Conservation (phyloP, 768 basidiomycete genomes). For the Lentinula aciculospora region DNA sequence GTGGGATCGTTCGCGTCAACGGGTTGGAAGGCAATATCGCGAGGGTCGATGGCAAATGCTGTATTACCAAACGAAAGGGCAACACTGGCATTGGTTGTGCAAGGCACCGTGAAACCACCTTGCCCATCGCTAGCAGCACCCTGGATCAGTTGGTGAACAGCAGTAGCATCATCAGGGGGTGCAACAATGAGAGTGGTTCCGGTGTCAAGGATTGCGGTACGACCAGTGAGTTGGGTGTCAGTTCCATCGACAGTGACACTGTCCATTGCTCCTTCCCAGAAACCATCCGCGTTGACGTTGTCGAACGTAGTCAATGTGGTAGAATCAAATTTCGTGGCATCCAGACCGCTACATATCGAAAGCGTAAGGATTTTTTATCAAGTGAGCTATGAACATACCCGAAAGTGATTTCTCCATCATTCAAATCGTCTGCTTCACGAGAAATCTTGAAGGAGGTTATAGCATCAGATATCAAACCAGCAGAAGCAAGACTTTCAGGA, state of each 20-base stretch:
- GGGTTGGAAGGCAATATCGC: conserved; percentile 55
- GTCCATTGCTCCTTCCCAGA: conserved; percentile 75
- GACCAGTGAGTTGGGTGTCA: conserved; percentile 44
- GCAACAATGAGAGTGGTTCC: conserved; percentile 52
- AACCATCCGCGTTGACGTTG: conserved; percentile 64
- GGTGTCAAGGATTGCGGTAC: conserved; percentile 70
- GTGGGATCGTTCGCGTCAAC: conserved; percentile 44
- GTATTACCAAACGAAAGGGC: conserved; percentile 43
- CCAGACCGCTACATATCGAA: conserved; percentile 40
- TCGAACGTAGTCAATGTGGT: conserved; percentile 49
- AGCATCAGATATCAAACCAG: conserved; percentile 51
- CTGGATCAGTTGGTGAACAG: conserved; percentile 36
- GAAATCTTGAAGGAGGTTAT: conserved; percentile 81
- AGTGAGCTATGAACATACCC: conserved; percentile 29
- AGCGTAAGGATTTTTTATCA: background rate
- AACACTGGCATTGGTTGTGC: conserved; percentile 35
- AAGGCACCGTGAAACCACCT: conserved; percentile 48
- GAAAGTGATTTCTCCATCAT: conserved; percentile 80
- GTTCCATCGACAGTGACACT: conserved; percentile 53
- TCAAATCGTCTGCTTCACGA: conserved; percentile 60
- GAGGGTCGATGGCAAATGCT: conserved; percentile 52
- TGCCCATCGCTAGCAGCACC: conserved; percentile 38
- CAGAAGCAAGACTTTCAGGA: conserved; percentile 59
- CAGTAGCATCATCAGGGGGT: conserved; percentile 29
- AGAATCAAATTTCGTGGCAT: conserved; percentile 61